These are phyloP conservation scores for Barbatosphaeria neglecta DNA, from an alignment of 495 filamentous ascomycete species.

Conservation along the genomic window DNA sequence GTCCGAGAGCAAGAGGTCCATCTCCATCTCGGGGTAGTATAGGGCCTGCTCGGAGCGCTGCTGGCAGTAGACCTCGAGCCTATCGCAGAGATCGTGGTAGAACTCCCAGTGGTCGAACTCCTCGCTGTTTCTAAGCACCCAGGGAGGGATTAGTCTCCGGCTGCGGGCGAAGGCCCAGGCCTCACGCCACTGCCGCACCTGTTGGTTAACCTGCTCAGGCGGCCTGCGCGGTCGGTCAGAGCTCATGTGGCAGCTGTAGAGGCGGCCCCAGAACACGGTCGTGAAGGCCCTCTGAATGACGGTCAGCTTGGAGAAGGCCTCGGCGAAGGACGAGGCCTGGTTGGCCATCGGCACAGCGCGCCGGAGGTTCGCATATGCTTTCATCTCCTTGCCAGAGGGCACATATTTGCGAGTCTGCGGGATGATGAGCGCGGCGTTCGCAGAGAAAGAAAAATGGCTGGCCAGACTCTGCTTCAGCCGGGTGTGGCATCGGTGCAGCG, in stretches of 20 bases:
- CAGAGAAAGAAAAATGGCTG: too few relatives aligned
- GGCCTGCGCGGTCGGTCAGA: not conserved
- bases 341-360: too few relatives aligned
- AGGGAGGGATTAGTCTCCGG: not conserved
- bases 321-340: not conserved
- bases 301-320: not conserved
- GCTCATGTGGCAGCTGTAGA: not conserved
- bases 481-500: too few relatives aligned
- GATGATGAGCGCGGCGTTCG: too few relatives aligned
- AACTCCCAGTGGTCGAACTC: not conserved
- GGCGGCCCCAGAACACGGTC: not conserved
- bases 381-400: too few relatives aligned
- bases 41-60: not conserved
- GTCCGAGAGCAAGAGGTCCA: conserved; percentile 13
- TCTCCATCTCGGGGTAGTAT: not conserved
- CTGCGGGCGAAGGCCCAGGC: not conserved
- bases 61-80: not conserved
- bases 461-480: too few relatives aligned
- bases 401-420: too few relatives aligned
- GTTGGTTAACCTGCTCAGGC: not conserved
- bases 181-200: not conserved
- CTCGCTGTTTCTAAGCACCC: not conserved
- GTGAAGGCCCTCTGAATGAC: not conserved
- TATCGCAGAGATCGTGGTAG: not conserved
- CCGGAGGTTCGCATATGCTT: too few relatives aligned